These are phyloP conservation scores for Fragilariopsis cylindrus DNA, from an alignment of 108 stramenopile genomes.

Conservation along the genomic window DNA sequence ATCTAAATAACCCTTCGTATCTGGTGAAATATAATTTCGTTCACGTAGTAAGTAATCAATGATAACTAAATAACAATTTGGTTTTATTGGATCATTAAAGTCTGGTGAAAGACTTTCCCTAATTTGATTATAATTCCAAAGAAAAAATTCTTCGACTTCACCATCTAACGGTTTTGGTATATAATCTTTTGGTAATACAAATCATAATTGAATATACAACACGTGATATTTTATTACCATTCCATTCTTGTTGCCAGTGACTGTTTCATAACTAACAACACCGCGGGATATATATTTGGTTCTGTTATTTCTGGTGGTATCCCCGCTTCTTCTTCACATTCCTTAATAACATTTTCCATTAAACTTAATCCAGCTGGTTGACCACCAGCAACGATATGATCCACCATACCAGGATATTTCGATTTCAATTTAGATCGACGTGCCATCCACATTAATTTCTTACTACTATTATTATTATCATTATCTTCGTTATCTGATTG, in stretches of 20 bases:
- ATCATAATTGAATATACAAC: constrained; percentile 85
- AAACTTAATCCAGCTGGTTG: constrained; percentile 76
- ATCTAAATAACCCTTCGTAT: constrained; percentile 76
- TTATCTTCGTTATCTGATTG: constrained; percentile 14
- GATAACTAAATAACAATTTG: constrained; percentile 86
- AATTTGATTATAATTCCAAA: constrained; percentile 63
- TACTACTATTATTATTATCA: neutral
- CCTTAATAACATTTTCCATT: constrained; percentile 88
- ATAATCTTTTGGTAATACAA: constrained; percentile 74
- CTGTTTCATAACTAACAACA: constrained; percentile 73
- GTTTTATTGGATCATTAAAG: constrained; percentile 82
- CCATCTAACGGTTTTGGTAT: constrained; percentile 81
- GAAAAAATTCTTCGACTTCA: constrained; percentile 87
- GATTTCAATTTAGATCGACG: constrained; percentile 75
- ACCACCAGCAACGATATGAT: constrained; percentile 92
- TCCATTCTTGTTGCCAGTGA: constrained; percentile 7
- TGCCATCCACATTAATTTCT: constrained; percentile 83
- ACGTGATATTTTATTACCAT: constrained; percentile 53
- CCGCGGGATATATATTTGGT: constrained; percentile 54
- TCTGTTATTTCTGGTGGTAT: constrained; percentile 59
- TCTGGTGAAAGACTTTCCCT: constrained; percentile 55
- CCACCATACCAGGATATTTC: constrained; percentile 85
- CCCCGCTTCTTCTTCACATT: constrained; percentile 89
- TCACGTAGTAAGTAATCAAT: constrained; percentile 79
- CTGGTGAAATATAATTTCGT: constrained; percentile 59